A percentile compares a stretch with the other conserved stretches of the same genome.
Conservation (phyloP, 345 rosid species). For the Lepidium africanum region DNA sequence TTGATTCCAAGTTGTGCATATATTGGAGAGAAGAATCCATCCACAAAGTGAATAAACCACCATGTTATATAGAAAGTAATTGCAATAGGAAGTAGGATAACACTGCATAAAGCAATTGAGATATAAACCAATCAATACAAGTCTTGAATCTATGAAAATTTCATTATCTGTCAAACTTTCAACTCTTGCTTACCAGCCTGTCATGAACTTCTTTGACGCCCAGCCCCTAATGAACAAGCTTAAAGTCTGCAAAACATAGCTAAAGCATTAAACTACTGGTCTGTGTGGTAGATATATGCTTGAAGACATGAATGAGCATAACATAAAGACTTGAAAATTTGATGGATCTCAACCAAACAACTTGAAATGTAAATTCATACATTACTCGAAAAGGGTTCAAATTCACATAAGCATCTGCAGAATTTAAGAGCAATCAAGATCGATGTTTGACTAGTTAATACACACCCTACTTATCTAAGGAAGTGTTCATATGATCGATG, state of each 20-base stretch:
- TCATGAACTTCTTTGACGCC: slow-evolving; percentile 99
- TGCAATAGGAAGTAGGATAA: slow-evolving; percentile 89
- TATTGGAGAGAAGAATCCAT: slow-evolving; percentile 98
- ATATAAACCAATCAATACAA: slow-evolving; percentile 3
- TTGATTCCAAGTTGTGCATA: slow-evolving; percentile 92
- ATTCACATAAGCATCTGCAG: background rate
- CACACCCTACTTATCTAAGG: background rate
- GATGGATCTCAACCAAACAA: background rate
- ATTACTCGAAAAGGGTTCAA: background rate
- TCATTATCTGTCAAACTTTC: background rate
- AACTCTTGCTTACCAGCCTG: slow-evolving; percentile 65
- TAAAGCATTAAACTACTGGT: background rate
- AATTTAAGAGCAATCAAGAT: background rate
- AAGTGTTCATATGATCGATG: slow-evolving; percentile 1
- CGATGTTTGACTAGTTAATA: background rate
- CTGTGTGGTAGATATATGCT: background rate
- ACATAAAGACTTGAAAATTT: background rate
- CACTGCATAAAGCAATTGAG: slow-evolving; percentile 53
- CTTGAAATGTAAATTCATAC: slow-evolving; percentile 1
- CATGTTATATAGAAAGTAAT: slow-evolving; percentile 94
- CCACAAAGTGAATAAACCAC: slow-evolving; percentile 99
- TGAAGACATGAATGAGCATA: background rate
- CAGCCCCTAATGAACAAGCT: slow-evolving; percentile 87
- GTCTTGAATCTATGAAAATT: background rate
- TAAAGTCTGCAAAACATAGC: slow-evolving; percentile 51